These are phyloP conservation scores for Arabidopsis suecica DNA, from an alignment of 345 rosid genomes.

Conservation along the genomic window DNA sequence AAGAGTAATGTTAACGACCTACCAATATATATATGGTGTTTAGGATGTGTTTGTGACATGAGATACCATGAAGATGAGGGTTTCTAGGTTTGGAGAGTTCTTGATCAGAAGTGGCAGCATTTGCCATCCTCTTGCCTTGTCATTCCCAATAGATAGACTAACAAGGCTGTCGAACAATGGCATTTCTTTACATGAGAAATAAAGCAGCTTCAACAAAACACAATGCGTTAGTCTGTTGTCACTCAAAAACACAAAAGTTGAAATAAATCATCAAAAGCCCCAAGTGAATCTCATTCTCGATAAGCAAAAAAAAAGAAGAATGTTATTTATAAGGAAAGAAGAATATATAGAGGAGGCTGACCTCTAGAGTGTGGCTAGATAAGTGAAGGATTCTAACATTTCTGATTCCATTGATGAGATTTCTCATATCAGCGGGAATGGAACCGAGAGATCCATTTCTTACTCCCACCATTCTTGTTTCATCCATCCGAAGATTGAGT, in stretches of 20 bases:
- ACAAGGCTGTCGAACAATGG: background rate
- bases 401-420: background rate
- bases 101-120: background rate
- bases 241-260: too few species aligned
- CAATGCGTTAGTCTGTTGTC: too few species aligned
- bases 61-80: slow-evolving; percentile 1
- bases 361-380: background rate
- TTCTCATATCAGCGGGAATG: background rate
- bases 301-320: too few species aligned
- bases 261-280: too few species aligned
- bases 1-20: background rate
- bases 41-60: background rate
- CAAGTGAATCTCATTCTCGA: too few species aligned
- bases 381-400: slow-evolving; percentile 9
- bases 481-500: background rate
- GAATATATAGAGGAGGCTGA: too few species aligned
- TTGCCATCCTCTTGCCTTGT: background rate
- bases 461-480: background rate
- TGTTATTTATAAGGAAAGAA: too few species aligned
- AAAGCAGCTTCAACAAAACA: background rate
- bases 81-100: background rate
- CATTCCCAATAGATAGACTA: background rate
- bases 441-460: too few species aligned
- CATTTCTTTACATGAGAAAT: background rate
- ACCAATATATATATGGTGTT: background rate